Base-by-base conservation (phyloP, 192 early-diverging fungal genomes). In the Endogone sp. region DNA sequence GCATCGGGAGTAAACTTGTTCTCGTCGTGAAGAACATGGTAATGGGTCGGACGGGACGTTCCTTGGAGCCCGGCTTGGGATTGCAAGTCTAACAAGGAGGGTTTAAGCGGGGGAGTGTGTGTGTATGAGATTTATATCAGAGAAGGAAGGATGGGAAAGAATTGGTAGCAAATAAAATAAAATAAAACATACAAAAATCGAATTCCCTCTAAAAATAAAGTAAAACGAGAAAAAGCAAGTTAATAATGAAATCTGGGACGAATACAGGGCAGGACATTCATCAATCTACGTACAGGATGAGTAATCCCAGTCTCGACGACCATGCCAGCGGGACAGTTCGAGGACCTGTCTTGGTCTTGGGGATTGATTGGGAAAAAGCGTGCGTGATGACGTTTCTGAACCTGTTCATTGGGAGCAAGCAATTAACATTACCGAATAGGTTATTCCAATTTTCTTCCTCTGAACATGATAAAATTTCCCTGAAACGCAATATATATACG, bases 61-160 rank as follows among this genome's bases (percentile, higher is more conserved):
- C 97, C 95, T 74, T 95, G 93, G 26, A 96, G 84, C 56, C 95
- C 93, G 0, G 90, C 88, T 65, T 98, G 97, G 21, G 94, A 91
- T 68, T 91, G 92, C 25, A 98, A 79, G 64, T 91, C 79, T 80
- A 54, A 21, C 13, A 54, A 57, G 37, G 16, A 49, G 37, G 16
- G n/a, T n/a, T n/a, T n/a, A n/a, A n/a, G n/a, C n/a, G n/a, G n/a
- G n/a, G n/a, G n/a, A n/a, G n/a, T n/a, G n/a, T n/a, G n/a, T 49
- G 9, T 1, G 1, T 49, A 49, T 0, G 0, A 16, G 16, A 49
- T 16, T 49, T 16, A 49, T 49, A 49, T 6, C 0, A 11, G 16
- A 49, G 37, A 13, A 44, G 37, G 37, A 49, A 11, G 37, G 16
- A 49, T 49, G 37, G 6, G 37, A 6, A 49, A 49, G n/a, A n/a